Evolutionary conservation across 2,329 filamentous ascomycete species (phyloP).

Genomic region (Metarhizium album): DNA sequence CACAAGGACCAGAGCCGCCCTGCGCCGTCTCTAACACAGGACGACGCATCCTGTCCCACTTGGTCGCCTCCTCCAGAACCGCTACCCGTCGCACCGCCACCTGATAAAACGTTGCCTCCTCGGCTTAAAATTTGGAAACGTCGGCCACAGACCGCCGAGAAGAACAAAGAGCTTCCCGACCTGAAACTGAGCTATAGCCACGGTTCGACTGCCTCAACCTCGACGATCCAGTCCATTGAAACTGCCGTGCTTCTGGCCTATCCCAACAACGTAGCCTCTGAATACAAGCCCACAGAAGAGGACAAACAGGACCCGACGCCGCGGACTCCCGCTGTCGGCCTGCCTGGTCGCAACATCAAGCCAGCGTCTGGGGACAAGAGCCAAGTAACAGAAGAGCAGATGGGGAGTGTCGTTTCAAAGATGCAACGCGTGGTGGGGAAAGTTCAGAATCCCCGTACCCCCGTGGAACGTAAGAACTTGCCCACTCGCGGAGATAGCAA

Average conservation of each 20-base stretch:
- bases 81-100: constrained; percentile 7
- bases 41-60: constrained; percentile 9
- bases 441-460: constrained; percentile 7
- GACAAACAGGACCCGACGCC: not conserved
- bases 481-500: constrained; percentile 12
- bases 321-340: constrained; percentile 11
- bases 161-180: constrained; percentile 33
- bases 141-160: constrained; percentile 38
- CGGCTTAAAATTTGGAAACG: constrained; percentile 35
- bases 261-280: not conserved
- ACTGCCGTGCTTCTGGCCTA: constrained; percentile 3
- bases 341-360: constrained; percentile 19
- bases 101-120: constrained; percentile 15
- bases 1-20: constrained; percentile 1
- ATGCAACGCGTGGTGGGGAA: constrained; percentile 19
- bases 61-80: constrained; percentile 1
- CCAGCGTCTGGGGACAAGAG: constrained; percentile 11
- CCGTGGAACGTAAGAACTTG: constrained; percentile 2
- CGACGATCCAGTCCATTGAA: constrained; percentile 4
- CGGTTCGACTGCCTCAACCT: constrained; percentile 35
- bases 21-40: constrained; percentile 18
- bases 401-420: constrained; percentile 24
- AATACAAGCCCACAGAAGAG: not conserved
- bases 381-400: constrained; percentile 12
- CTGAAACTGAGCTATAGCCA: constrained; percentile 38